These are phyloP conservation scores for Kodamaea restingae DNA, from an alignment of 805 yeast genomes.

Conservation along the genomic window DNA sequence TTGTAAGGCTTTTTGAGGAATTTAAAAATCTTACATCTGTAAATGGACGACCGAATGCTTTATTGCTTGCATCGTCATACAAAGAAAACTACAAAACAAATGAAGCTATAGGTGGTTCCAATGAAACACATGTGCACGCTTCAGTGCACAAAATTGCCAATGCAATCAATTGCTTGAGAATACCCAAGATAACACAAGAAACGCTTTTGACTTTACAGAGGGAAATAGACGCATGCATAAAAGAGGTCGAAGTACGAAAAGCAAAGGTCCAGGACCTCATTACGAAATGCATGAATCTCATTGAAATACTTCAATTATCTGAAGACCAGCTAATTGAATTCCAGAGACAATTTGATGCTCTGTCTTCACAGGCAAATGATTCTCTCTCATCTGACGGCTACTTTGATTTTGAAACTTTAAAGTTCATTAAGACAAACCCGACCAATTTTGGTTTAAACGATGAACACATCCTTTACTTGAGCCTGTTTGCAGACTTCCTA, in stretches of 20 bases:
- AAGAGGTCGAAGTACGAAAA: slow-evolving; percentile 22
- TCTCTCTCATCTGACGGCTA: slow-evolving; percentile 22
- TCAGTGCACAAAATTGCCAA: slow-evolving; percentile 22
- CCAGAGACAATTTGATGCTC: slow-evolving; percentile 26
- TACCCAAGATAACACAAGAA: slow-evolving; percentile 36
- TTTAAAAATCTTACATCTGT: slow-evolving; percentile 20
- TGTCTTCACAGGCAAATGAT: slow-evolving; percentile 11
- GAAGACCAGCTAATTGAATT: slow-evolving; percentile 31
- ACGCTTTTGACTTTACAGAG: slow-evolving; percentile 18
- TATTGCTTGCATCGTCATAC: not conserved
- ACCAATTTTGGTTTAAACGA: slow-evolving; percentile 37
- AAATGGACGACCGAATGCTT: not conserved
- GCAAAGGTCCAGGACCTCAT: slow-evolving; percentile 22
- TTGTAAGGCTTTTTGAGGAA: slow-evolving; percentile 25
- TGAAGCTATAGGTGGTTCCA: too few species aligned
- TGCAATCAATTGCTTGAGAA: slow-evolving; percentile 31
- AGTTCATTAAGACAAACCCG: slow-evolving; percentile 34
- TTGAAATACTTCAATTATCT: slow-evolving; percentile 25
- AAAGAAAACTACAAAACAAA: not conserved
- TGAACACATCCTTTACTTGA: slow-evolving; percentile 30
- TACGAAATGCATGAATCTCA: slow-evolving; percentile 21
- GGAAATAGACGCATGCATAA: slow-evolving; percentile 25
- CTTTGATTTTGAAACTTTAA: slow-evolving; percentile 36
- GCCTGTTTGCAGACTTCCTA: slow-evolving; percentile 29
- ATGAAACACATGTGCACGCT: too few species aligned